Conservation (phyloP, 78 protist genomes). For the Protostelium mycophagum region DNA sequence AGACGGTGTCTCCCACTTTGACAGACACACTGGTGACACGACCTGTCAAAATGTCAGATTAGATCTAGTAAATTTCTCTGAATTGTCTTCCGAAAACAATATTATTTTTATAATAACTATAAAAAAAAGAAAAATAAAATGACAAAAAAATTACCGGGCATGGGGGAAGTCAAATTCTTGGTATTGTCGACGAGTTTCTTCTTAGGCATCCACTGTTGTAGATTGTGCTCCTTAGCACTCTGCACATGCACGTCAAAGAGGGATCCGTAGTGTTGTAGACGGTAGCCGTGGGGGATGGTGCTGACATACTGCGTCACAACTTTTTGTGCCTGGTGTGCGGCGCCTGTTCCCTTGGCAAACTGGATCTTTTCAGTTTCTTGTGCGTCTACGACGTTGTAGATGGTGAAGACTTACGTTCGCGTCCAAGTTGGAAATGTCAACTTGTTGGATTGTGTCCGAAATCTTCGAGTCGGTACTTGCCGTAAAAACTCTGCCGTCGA, state of each 20-base stretch:
- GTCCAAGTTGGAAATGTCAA: too few relatives aligned
- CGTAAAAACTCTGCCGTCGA: too few relatives aligned
- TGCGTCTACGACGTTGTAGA: too few relatives aligned
- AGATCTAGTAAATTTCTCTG: not conserved
- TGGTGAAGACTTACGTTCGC: too few relatives aligned
- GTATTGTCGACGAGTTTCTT: slow-evolving; percentile 36
- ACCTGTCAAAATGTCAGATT: slow-evolving; percentile 29
- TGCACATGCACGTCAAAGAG: slow-evolving; percentile 26
- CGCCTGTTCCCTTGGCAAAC: too few relatives aligned
- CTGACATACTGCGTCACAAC: not conserved
- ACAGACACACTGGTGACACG: slow-evolving; percentile 63
- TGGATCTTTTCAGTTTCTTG: too few relatives aligned
- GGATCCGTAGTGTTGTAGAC: slow-evolving; percentile 63
- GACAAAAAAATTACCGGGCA: slow-evolving; percentile 60
- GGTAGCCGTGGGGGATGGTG: slow-evolving; percentile 7
- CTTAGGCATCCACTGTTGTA: slow-evolving; percentile 62
- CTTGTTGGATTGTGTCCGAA: too few relatives aligned
- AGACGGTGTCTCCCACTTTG: slow-evolving; percentile 73
- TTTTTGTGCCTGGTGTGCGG: too few relatives aligned
- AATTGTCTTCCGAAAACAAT: slow-evolving; percentile 8
- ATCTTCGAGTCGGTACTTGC: too few relatives aligned
- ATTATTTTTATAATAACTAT: not conserved
- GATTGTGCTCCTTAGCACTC: slow-evolving; percentile 21
- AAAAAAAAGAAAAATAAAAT: too few relatives aligned
- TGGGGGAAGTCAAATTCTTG: slow-evolving; percentile 74